Evolutionary conservation across 257 asterid species (phyloP), one percentile per base, ranked within the genome.

Genomic region (Apocynum venetum): DNA sequence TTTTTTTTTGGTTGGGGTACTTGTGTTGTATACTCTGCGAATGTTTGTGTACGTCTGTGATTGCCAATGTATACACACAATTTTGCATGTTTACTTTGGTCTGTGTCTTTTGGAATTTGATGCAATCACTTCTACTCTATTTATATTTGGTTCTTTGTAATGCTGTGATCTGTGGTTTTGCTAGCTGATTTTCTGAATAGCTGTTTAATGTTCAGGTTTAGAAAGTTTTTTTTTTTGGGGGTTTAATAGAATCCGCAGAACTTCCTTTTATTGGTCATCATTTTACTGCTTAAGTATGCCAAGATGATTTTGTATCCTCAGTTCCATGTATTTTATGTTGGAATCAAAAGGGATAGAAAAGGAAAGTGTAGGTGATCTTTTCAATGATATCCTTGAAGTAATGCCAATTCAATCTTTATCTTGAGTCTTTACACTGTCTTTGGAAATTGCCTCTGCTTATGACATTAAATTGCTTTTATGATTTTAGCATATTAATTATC

Each of bases 91-190:
- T 38, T 68, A 7, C 52, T 11, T 35, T 53, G 55, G 13, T 53
- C 2, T 17, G 31, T 35, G 64, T 20, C 36, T 31, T 17, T 13
- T 0, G 12, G 20, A 25, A 77, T 53, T 70, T 7, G 46, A 35
- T 40, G 8, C 2, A 2, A n/a, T 31, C 15, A 0, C 52, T 49
- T 46, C 11, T 56, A 44, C 65, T 56, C 63, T 53, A 3, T 77
- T 2, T 69, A 3, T 76, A 20, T 14, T 9, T 20, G 25, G 51
- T 63, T 49, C 10, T 52, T 40, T 40, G 17, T 56, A 48, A 72
- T 79, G 75, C 47, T 59, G 51, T 64, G 84, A 77, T 79, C 77
- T 65, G 72, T 71, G 25, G 31, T 49, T 48, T 51, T 53, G 31
- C 41, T 68, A 13, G 49, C 52, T 64, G 69, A 17, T 53, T 73